These are phyloP conservation scores for Trichothecium sympodiale DNA, from an alignment of 2,329 filamentous ascomycete species.

Conservation along the genomic window DNA sequence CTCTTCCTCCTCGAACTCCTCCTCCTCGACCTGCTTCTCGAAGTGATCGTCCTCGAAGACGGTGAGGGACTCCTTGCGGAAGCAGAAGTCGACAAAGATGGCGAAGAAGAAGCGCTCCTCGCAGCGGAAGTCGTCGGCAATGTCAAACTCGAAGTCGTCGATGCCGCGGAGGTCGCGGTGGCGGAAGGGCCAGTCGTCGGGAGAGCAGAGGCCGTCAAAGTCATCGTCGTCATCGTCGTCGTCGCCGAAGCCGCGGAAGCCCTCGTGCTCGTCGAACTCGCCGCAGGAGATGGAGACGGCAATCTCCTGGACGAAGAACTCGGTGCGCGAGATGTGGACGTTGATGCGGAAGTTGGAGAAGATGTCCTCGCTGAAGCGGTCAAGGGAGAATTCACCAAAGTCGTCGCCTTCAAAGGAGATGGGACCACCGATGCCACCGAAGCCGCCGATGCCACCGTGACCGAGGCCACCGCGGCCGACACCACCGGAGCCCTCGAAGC, in stretches of 20 bases:
- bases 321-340: constrained; percentile 4
- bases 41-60: constrained; percentile 3
- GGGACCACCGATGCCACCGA: constrained; percentile 4
- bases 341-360: constrained; percentile 4
- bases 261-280: too few relatives aligned
- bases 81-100: constrained; percentile 13
- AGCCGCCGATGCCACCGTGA: too few relatives aligned
- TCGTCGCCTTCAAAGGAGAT: constrained; percentile 3
- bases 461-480: too few relatives aligned
- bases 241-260: constrained; percentile 6
- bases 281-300: constrained; percentile 7
- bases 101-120: constrained; percentile 11
- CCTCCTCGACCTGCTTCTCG: neutral
- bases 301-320: constrained; percentile 6
- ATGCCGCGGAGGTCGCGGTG: constrained; percentile 10
- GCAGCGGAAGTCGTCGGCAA: constrained; percentile 10
- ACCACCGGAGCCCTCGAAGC: too few relatives aligned
- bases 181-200: constrained; percentile 10
- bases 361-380: constrained; percentile 4
- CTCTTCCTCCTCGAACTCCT: neutral
- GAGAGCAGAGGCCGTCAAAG: constrained; percentile 10
- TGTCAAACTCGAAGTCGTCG: constrained; percentile 8
- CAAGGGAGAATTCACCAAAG: constrained; percentile 5
- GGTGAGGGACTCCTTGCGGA: neutral
- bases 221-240: constrained; percentile 1